Conservation (phyloP, 75 land plant genomes). For the Cupressus sempervirens region DNA sequence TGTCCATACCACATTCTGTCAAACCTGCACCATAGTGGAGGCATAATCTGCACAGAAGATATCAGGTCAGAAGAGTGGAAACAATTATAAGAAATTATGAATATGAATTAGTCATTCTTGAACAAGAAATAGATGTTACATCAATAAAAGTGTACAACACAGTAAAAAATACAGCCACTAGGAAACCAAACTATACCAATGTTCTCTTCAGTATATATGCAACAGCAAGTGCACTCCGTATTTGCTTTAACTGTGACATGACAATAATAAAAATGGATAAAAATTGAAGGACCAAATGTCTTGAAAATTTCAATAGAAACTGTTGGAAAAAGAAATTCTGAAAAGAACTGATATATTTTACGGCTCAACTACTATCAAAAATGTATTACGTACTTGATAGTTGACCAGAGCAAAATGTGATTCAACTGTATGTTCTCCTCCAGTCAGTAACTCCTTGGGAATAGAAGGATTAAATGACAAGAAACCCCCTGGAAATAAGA, state of each 20-base stretch:
- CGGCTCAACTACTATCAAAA: background rate
- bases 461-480: constrained; percentile 73
- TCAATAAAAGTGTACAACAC: background rate
- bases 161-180: background rate
- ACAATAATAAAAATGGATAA: background rate
- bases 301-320: background rate
- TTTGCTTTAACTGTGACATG: constrained; percentile 69
- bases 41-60: constrained; percentile 66
- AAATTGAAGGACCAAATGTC: background rate
- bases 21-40: constrained; percentile 89
- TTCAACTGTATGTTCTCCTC: constrained; percentile 73
- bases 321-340: background rate
- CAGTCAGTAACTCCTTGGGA: constrained; percentile 65
- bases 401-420: constrained; percentile 84
- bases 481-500: constrained; percentile 64
- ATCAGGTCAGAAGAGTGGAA: background rate
- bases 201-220: constrained; percentile 85
- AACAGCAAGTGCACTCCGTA: constrained; percentile 86
- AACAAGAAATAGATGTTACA: background rate
- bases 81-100: background rate
- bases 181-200: constrained; percentile 46
- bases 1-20: constrained; percentile 95
- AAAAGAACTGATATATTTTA: background rate
- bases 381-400: constrained; percentile 67
- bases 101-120: background rate